Base-by-base conservation (phyloP, 495 filamentous ascomycete genomes). In the Neurospora sp. region DNA sequence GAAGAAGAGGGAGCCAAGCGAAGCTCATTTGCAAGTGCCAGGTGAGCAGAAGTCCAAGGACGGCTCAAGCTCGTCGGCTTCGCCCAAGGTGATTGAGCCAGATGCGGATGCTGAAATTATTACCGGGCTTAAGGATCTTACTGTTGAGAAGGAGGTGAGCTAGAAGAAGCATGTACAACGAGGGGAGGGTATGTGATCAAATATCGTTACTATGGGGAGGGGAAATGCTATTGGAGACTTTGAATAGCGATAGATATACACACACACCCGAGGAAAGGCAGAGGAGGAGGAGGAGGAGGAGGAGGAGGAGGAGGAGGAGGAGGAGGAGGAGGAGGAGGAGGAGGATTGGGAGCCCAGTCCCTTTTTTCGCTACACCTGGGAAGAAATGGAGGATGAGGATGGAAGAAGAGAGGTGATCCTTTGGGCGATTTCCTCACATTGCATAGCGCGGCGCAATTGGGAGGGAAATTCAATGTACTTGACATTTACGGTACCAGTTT, bases 31-130 rank as follows among this genome's bases (percentile, higher is more conserved):
- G 69, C 74, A 31, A 40, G 71, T n/a, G 71, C 31, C 39, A 24
- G 66, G 11, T 28, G 43, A 71, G 66, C 59, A 70, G 42, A 74
- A n/a, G 10, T 31, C 39, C 17, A 43, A 69, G 34, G 71, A 72
- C 42, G 48, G 9, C 7, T 71, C 71, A 62, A 71, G 70, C 54
- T 36, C 70, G 10, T 36, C 70, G 13, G 70, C 15, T 48, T 75
- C 71, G 74, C 72, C 71, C n/a, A 48, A 37, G 34, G 69, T 75
- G 4, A 75, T 76, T 6, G 76, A 79, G 5, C 62, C 77, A 24
- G 86, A 88, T 72, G n/a, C 80, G 0, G 78, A 81, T 70, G 86
- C 84, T 8, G 86, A 87, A 78, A 70, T 85, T 38, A 86, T 88
- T 38, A 87, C 85, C 0, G 86, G 86, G 0, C 70, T 88, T 72